phyloP scores from a whole-genome alignment of 768 basidiomycete genomes.

The Aureoboletus auriporus region DNA sequence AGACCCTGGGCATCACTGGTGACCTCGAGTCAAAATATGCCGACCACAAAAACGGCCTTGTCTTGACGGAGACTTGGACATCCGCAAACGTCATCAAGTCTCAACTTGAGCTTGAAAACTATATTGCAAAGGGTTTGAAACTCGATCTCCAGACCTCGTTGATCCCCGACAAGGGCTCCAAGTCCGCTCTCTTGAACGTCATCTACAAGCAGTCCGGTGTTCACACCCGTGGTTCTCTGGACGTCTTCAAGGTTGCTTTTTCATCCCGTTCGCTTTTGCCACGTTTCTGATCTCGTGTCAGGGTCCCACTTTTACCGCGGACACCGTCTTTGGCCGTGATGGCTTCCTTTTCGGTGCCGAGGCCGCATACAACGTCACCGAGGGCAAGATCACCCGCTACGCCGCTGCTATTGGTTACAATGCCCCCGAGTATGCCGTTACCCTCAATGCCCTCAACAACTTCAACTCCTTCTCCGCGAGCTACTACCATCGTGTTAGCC shows the following conservation, averaged over 20 bases:
- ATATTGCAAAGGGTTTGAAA: conserved; percentile 97
- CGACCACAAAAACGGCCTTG: conserved; percentile 89
- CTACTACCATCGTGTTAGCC: conserved; percentile 96
- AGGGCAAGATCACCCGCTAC: conserved; percentile 89
- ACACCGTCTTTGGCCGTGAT: conserved; percentile 92
- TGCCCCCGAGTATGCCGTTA: conserved; percentile 93
- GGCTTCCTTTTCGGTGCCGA: conserved; percentile 97
- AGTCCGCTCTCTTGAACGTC: conserved; percentile 78
- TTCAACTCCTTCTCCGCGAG: conserved; percentile 89
- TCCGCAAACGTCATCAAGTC: conserved; percentile 90
- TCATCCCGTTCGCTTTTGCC: background rate
- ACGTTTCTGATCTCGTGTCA: conserved; percentile 27
- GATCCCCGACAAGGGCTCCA: conserved; percentile 81
- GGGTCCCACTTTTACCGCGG: conserved; percentile 97
- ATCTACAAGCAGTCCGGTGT: conserved; percentile 95
- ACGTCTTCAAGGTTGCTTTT: conserved; percentile 82
- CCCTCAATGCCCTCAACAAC: conserved; percentile 93
- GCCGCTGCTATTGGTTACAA: conserved; percentile 91
- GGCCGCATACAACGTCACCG: conserved; percentile 93
- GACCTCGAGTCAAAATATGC: conserved; percentile 95
- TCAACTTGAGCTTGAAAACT: conserved; percentile 92
- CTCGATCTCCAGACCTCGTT: conserved; percentile 83
- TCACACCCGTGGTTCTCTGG: conserved; percentile 86
- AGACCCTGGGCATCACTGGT: conserved; percentile 69
- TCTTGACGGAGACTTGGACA: conserved; percentile 94